Conservation (phyloP, 2,329 filamentous ascomycete species). For the Tympanopsis confertula region DNA sequence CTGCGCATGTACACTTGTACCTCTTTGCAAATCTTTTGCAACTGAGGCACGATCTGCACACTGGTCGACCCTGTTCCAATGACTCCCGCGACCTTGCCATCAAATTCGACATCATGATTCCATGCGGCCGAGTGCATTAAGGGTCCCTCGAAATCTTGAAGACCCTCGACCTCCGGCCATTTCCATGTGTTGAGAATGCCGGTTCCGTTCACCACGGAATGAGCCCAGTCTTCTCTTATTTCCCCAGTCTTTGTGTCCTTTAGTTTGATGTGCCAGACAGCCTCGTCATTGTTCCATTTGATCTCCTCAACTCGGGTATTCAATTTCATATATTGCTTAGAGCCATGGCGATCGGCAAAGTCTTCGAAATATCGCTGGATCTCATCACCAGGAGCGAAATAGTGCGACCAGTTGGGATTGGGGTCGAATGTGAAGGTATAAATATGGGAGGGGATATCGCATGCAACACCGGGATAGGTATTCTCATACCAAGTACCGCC, state of each 20-base stretch:
- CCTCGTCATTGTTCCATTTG: slow-evolving; percentile 27
- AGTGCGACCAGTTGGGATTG: slow-evolving; percentile 16
- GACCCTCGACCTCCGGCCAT: slow-evolving; percentile 38
- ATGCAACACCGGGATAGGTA: slow-evolving; percentile 8
- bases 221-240: slow-evolving; percentile 22
- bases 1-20: slow-evolving; percentile 16
- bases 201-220: slow-evolving; percentile 33
- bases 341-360: slow-evolving; percentile 14
- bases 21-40: slow-evolving; percentile 18
- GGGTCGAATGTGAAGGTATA: slow-evolving; percentile 12
- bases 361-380: slow-evolving; percentile 18
- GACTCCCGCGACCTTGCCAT: slow-evolving; percentile 34
- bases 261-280: slow-evolving; percentile 19
- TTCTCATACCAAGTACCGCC: slow-evolving; percentile 10
- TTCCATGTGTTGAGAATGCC: slow-evolving; percentile 38
- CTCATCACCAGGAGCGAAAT: slow-evolving; percentile 13
- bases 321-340: slow-evolving; percentile 28
- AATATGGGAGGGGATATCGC: slow-evolving; percentile 10
- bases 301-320: slow-evolving; percentile 27
- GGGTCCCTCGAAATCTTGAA: slow-evolving; percentile 35
- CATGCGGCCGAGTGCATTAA: slow-evolving; percentile 44
- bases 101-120: slow-evolving; percentile 34
- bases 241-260: slow-evolving; percentile 1
- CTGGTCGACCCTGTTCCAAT: slow-evolving; percentile 43
- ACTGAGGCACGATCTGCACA: slow-evolving; percentile 36